Evolutionary conservation across 148 eudicot species (phyloP).

Genomic region (Rhododendron henanense): DNA sequence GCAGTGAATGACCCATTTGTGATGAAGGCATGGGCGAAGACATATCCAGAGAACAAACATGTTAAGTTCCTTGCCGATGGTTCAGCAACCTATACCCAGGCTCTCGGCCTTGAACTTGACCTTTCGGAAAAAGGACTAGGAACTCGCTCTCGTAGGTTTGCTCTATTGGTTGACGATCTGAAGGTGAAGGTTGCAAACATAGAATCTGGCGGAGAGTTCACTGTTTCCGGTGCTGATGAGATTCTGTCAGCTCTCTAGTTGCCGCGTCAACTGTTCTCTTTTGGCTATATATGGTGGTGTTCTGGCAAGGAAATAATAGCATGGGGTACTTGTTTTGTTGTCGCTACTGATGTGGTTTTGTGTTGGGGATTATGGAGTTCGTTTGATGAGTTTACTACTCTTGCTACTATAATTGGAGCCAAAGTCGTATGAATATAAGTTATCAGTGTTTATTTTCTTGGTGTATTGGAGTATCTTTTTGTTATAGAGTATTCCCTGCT

Average conservation of each 20-base stretch:
- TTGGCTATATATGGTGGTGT: background rate
- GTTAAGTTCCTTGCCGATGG: conserved; percentile 33
- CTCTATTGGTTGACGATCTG: conserved; percentile 27
- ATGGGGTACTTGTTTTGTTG: background rate
- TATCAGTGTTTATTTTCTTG: background rate
- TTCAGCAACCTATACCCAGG: conserved; percentile 25
- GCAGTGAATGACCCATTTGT: conserved; percentile 31
- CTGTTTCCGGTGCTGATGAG: conserved; percentile 25
- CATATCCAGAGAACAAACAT: conserved; percentile 21
- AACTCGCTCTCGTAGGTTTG: conserved; percentile 26
- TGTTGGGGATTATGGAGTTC: background rate
- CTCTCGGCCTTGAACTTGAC: conserved; percentile 31
- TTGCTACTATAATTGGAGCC: background rate
- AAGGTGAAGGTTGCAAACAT: conserved; percentile 23
- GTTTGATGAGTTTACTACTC: background rate
- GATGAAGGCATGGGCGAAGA: conserved; percentile 31
- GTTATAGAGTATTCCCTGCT: background rate
- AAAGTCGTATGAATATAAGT: background rate
- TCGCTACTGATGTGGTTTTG: background rate
- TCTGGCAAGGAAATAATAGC: background rate
- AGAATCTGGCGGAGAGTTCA: conserved; percentile 24
- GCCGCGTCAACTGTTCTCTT: background rate
- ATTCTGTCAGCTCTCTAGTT: conserved; percentile 21
- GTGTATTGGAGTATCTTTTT: background rate
- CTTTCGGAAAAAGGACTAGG: conserved; percentile 26